Percentiles rank a stretch among this genome's conserved stretches.
Conservation (phyloP, 2,329 filamentous ascomycete genomes). For the Claviceps paspali region DNA sequence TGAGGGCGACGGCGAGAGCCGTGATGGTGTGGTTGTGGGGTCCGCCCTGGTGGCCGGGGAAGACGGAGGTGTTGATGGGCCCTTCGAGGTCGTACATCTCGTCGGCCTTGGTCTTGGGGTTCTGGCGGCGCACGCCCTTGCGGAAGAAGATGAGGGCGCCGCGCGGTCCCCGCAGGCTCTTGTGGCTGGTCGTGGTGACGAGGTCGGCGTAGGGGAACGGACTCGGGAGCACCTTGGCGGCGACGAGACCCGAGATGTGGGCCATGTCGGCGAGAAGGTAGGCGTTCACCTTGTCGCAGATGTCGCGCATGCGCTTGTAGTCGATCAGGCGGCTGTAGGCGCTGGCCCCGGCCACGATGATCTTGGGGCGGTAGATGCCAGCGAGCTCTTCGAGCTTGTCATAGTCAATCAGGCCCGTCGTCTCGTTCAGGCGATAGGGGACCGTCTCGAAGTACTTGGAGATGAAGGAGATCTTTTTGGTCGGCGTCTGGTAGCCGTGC, state of each 20-base stretch:
- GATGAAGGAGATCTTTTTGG: constrained; percentile 90
- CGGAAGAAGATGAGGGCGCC: constrained; percentile 98
- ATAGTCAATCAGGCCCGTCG: constrained; percentile 91
- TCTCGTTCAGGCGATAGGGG: constrained; percentile 81
- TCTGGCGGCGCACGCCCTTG: constrained; percentile 70
- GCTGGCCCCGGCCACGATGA: constrained; percentile 86
- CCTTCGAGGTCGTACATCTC: constrained; percentile 79
- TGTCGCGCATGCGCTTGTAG: constrained; percentile 81
- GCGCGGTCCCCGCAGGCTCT: constrained; percentile 85
- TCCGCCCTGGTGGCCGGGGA: constrained; percentile 94
- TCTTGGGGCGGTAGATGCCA: constrained; percentile 81
- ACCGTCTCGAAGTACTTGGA: constrained; percentile 99
- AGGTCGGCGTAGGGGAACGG: constrained; percentile 86
- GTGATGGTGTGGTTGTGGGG: constrained; percentile 99
- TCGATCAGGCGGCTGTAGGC: constrained; percentile 95
- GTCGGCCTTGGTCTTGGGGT: constrained; percentile 75
- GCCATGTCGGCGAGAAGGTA: constrained; percentile 95
- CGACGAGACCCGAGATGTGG: constrained; percentile 88
- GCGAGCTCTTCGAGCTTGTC: constrained; percentile 78
- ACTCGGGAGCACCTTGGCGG: constrained; percentile 77
- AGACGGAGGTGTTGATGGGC: constrained; percentile 92
- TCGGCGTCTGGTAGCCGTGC: constrained; percentile 92
- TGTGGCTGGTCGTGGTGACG: constrained; percentile 96
- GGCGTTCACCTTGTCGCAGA: constrained; percentile 79
- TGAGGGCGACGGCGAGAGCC: constrained; percentile 81